Evolutionary conservation across 2,329 filamentous ascomycete species (phyloP).

Genomic region (Xylariomycetidae sp.): DNA sequence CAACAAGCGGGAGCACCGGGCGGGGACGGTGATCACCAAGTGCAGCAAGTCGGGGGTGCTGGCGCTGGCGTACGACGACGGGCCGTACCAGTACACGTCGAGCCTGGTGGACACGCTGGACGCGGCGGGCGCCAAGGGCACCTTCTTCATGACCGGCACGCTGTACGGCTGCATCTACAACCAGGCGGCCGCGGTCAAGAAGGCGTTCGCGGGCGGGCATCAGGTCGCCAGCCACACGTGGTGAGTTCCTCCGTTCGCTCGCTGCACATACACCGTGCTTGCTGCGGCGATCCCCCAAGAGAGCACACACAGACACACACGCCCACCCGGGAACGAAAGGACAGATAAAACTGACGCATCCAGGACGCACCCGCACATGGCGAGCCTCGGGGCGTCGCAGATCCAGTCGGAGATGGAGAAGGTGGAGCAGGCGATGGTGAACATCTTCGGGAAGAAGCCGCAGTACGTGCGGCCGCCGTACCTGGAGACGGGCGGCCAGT

Average conservation of each 20-base stretch:
- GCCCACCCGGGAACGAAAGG: too few species aligned
- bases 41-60: conserved; percentile 38
- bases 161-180: conserved; percentile 46
- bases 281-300: too few species aligned
- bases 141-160: conserved; percentile 48
- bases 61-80: conserved; percentile 49
- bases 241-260: conserved; percentile 23
- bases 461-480: conserved; percentile 45
- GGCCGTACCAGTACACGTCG: conserved; percentile 43
- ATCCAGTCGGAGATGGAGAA: conserved; percentile 43
- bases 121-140: conserved; percentile 41
- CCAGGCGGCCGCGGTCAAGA: conserved; percentile 46
- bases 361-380: conserved; percentile 42
- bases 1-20: conserved; percentile 32
- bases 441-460: conserved; percentile 43
- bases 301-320: too few species aligned
- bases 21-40: conserved; percentile 39
- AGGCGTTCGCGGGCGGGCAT: conserved; percentile 43
- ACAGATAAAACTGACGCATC: background rate
- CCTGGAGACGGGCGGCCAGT: conserved; percentile 39
- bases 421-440: conserved; percentile 44
- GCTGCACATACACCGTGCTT: too few species aligned
- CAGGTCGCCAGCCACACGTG: conserved; percentile 50
- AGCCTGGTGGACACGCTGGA: conserved; percentile 46
- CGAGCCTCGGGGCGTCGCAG: conserved; percentile 29